Evolutionary conservation across 495 filamentous ascomycete genomes (phyloP), one percentile per base, ranked within the genome.

Genomic region (Terfezia claveryi): DNA sequence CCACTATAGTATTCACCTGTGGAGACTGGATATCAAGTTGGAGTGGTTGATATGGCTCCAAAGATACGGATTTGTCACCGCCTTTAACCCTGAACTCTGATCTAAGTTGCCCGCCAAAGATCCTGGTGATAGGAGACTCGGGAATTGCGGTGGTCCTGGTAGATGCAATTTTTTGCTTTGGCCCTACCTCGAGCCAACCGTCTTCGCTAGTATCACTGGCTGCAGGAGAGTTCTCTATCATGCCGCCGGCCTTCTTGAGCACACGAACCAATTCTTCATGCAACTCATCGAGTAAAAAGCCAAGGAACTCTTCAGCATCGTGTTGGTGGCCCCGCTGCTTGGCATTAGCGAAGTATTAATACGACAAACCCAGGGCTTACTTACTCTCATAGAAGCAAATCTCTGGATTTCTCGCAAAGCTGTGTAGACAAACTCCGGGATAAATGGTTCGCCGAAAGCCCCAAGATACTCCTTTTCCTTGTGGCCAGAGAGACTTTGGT

Each of bases 301-400:
- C 92, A 8, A 98, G 72, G 66, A 98, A 98, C 58, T 98, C 91
- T 65, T 98, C 86, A 9, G 92, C 92, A 71, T 98, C 91, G 73
- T 98, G 88, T 65, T 98, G 91, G 56, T 96, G 92, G 2, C 91
- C 91, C 52, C 87, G 82, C 80, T 86, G 54, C 27, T 32, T 32
- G 27, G 27, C 4, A 32, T 32, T 32, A 32, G 27, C 27, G 27
- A 17, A 27, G 11, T 54, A 12, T 55, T 23, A 36, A 54, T 72
- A 64, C 73, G 68, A 54, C 60, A 51, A 32, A 32, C 27, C 27
- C 4, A 7, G 7, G 27, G 27, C 27, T 51, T 51, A 70, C 77
- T 67, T 73, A 87, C 80, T 64, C 82, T 76, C 91, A 98, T 95
- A 61, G 82, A 81, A 20, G 85, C 76, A 68, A 98, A 96, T 50